Evolutionary conservation across 116 monocot species (phyloP).

Genomic region (Zostera marina): DNA sequence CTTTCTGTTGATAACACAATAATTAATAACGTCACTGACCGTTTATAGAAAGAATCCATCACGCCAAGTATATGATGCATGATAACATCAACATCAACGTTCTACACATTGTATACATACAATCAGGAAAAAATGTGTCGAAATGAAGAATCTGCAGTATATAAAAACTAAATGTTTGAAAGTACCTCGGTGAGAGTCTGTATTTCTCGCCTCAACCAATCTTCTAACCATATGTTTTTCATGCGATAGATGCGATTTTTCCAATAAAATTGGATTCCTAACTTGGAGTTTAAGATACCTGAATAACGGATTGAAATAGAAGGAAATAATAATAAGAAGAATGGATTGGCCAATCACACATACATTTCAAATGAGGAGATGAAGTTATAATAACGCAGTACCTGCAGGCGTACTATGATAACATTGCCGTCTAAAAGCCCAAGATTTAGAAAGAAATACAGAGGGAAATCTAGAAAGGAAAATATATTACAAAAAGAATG

Average conservation of each 20-base stretch:
- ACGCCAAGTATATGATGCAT: conserved; percentile 72
- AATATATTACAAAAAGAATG: not conserved
- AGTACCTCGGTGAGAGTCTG: conserved; percentile 55
- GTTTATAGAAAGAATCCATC: conserved; percentile 45
- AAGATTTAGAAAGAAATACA: conserved; percentile 27
- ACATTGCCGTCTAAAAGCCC: conserved; percentile 35
- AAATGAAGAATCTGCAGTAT: not conserved
- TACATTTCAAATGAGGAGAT: not conserved
- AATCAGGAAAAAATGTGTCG: not conserved
- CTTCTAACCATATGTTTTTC: conserved; percentile 53
- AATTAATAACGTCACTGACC: conserved; percentile 13
- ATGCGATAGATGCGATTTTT: conserved; percentile 34
- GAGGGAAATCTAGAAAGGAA: too few relatives aligned
- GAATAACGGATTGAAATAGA: conserved; percentile 3
- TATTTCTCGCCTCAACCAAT: conserved; percentile 76
- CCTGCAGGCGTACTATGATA: conserved; percentile 32
- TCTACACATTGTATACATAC: conserved; percentile 45
- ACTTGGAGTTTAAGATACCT: conserved; percentile 17
- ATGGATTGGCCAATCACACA: too few relatives aligned
- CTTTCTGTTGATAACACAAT: too few relatives aligned
- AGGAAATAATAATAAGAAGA: not conserved
- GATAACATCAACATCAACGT: conserved; percentile 52
- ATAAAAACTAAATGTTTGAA: not conserved
- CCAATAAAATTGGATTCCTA: conserved; percentile 54
- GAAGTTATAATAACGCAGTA: not conserved